Base-by-base conservation (phyloP, 352 stramenopile species). In the Peronospora tabacina region DNA sequence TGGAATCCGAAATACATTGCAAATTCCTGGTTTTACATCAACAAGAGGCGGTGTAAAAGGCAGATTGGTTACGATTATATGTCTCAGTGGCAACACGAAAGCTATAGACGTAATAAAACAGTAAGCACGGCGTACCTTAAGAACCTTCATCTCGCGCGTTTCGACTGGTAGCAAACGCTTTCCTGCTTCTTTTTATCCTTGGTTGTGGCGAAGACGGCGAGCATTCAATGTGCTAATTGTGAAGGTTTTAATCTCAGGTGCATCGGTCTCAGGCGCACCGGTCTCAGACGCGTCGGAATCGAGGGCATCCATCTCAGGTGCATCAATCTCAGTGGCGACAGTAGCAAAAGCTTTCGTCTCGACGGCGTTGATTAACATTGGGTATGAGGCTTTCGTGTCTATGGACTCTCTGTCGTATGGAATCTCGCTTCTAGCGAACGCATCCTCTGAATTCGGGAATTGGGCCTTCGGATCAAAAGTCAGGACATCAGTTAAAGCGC, bases 191-290 rank as follows among this genome's bases (percentile, higher is more conserved):
- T 26, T n/a, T 32, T 8, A 24, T 26, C 24, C 41, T 49, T 49
- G 58, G 28, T 51, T 47, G 48, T 24, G 20, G 16, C 48, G 55
- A 32, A 63, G 48, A 32, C 37, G 49, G 47, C 46, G 53, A 33
- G 19, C 16, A 7, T 32, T 12, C 17, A 32, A 32, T 12, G 29
- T 37, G 15, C 5, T n/a, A 22, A 17, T 40, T 16, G 15, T 40
- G 6, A 17, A 5, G 22, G 3, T 5, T 40, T 40, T 16, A n/a
- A 24, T 55, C 17, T 44, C 20, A 7, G 26, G 20, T 3, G 7
- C 50, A 12, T 51, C 34, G 17, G 30, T 57, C 16, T 35, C 49
- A 13, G 17, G 17, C 2, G 17, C 29, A 17, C 45, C 16, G 15
- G 42, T 33, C 5, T 34, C 32, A 19, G 41, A 9, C 5, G 12